phyloP scores from a whole-genome alignment of 345 rosid genomes.

The Syzygium aromaticum region DNA sequence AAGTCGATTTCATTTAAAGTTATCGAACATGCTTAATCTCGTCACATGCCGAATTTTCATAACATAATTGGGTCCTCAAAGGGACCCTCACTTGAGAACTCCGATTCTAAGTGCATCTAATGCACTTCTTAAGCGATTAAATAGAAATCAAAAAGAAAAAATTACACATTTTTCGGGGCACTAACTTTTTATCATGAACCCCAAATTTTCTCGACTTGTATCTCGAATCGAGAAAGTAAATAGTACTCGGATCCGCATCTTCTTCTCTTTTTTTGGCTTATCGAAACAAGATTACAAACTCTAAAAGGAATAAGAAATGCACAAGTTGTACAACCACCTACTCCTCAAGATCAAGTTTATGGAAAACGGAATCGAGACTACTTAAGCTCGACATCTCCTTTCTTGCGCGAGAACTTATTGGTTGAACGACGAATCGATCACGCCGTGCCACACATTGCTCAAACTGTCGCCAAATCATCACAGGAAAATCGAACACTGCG shows the following conservation, averaged over 20 bases:
- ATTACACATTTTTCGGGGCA: neutral
- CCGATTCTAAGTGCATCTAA: neutral
- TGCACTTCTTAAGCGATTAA: neutral
- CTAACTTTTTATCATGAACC: neutral
- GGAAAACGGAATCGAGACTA: neutral
- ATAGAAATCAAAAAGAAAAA: neutral
- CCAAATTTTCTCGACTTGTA: neutral
- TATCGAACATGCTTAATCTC: neutral
- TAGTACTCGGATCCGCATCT: neutral
- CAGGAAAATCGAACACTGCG: rapidly evolving
- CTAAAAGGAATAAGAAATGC: neutral
- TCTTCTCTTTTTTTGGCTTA: neutral
- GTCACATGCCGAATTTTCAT: neutral
- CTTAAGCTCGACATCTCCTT: rapidly evolving
- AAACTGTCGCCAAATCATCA: rapidly evolving
- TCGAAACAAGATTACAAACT: neutral
- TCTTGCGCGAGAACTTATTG: rapidly evolving
- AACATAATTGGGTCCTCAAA: neutral
- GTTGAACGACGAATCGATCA: neutral
- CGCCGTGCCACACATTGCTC: rapidly evolving
- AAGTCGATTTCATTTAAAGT: neutral
- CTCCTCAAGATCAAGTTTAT: neutral
- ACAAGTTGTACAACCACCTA: neutral
- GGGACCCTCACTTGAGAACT: neutral
- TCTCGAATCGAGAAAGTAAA: neutral